These are phyloP conservation scores for Takashimella tepidaria DNA, from an alignment of 1,284 basidiomycete species.

Conservation along the genomic window DNA sequence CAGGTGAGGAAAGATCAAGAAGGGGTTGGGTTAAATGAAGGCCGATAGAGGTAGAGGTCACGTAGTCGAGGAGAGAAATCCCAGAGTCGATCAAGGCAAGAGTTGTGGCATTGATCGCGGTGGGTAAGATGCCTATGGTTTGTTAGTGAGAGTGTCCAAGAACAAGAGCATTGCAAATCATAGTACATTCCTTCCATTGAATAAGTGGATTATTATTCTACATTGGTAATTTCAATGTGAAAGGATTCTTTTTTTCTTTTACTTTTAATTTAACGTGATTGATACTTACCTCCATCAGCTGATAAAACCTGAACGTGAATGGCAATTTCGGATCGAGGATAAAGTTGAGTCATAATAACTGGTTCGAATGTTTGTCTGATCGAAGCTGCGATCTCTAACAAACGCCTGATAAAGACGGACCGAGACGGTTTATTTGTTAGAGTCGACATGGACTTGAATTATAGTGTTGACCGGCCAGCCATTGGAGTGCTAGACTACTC, in stretches of 20 bases:
- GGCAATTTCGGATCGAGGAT: conserved; percentile 90
- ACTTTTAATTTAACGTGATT: too few species aligned
- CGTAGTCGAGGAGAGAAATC: conserved; percentile 83
- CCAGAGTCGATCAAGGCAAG: conserved; percentile 86
- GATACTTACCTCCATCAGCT: conserved; percentile 69
- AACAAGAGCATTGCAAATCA: background rate
- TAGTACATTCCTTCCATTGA: too few species aligned
- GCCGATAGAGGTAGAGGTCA: conserved; percentile 77
- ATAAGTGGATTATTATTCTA: too few species aligned
- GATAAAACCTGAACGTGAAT: conserved; percentile 88
- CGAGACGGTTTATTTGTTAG: too few species aligned
- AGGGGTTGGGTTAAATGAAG: conserved; percentile 64
- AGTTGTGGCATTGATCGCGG: conserved; percentile 91
- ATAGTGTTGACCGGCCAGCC: too few species aligned
- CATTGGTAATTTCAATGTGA: too few species aligned
- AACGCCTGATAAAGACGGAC: too few species aligned
- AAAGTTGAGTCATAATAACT: conserved; percentile 81
- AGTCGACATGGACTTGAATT: too few species aligned
- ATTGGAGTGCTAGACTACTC: conserved; percentile 40
- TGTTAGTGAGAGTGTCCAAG: background rate
- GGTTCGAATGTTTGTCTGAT: conserved; percentile 95
- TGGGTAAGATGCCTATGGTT: conserved; percentile 67
- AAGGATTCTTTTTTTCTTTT: too few species aligned
- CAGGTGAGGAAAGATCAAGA: conserved; percentile 77
- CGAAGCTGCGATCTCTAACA: conserved; percentile 77